A percentile compares a stretch with the other conserved stretches of the same genome.
Evolutionary conservation across 2,329 filamentous ascomycete genomes (phyloP).

Genomic region (Macroventuria anomochaeta): DNA sequence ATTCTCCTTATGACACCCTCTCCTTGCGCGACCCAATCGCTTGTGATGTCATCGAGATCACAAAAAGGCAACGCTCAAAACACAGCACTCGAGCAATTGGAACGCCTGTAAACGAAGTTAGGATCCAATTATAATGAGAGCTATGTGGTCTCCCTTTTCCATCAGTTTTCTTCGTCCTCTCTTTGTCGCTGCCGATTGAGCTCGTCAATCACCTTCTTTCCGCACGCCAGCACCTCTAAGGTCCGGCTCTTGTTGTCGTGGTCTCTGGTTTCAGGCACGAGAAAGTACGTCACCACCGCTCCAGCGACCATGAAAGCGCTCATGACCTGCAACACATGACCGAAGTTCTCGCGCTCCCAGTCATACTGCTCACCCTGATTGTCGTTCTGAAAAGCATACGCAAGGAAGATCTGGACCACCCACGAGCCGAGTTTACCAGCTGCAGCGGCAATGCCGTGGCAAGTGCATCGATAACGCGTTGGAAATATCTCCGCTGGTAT

Average conservation of each 20-base stretch:
- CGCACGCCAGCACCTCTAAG: slow-evolving; percentile 41
- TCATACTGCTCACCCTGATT: slow-evolving; percentile 22
- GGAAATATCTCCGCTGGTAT: slow-evolving; percentile 65
- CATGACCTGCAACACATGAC: slow-evolving; percentile 43
- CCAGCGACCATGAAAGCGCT: slow-evolving; percentile 45
- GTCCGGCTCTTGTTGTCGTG: slow-evolving; percentile 43
- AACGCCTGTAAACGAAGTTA: no score
- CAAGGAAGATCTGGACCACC: slow-evolving; percentile 51
- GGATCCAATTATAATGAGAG: no score
- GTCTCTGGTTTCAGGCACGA: slow-evolving; percentile 44
- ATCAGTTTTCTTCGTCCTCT: slow-evolving; percentile 33
- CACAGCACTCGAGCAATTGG: no score
- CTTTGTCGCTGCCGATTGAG: slow-evolving; percentile 35
- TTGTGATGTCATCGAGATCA: no score
- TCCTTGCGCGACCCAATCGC: no score
- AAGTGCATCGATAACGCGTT: slow-evolving; percentile 61
- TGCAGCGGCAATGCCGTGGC: slow-evolving; percentile 62
- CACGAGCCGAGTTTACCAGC: slow-evolving; percentile 61
- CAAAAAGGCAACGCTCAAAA: no score
- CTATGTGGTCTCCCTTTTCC: no score
- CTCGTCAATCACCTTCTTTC: slow-evolving; percentile 41
- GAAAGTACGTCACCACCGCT: slow-evolving; percentile 40
- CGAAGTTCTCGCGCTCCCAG: slow-evolving; percentile 39
- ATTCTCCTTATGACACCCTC: no score
- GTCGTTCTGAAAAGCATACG: slow-evolving; percentile 36